Evolutionary conservation across 768 basidiomycete species (phyloP), one percentile per base, ranked within the genome.

Genomic region (Trametopsis cervina): DNA sequence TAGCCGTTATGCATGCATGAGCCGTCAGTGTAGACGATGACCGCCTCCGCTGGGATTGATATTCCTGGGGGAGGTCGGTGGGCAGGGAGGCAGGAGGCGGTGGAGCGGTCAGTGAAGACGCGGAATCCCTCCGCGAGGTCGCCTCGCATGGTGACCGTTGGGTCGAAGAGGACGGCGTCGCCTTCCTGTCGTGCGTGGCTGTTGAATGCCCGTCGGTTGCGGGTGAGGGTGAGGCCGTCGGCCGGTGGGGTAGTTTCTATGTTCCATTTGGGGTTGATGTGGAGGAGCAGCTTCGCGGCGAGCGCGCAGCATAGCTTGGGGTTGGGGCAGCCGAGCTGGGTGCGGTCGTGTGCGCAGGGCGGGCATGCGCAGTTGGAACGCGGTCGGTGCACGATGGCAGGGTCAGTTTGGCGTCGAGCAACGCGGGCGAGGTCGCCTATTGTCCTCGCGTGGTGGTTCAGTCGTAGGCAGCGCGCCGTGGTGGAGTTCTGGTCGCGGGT

Each of bases 1-100:
- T 50, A 53, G 0, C 61, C 55, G n/a, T 65, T 65, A 0, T 58
- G 48, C 0, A 47, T 3, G 49, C 63, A 62, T 0, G 60, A 59
- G 0, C 65, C 59, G 21, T 65, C 64, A 0, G 63, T 68, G 22
- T 63, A 66, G 4, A 53, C 53, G 0, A 26, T 41, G 1, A 21
- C 15, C 15, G 7, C 15, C 9, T 33, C 9, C 29, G 9, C 15
- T 0, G 3, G 47, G n/a, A n/a, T n/a, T n/a, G n/a, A n/a, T n/a
- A n/a, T n/a, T 25, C 40, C 24, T 5, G 17, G 20, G 17, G 25
- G 29, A n/a, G 24, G 47, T 15, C 24, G 21, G 29, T 23, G 15
- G 10, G 29, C 29, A 7, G 29, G 29, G 29, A 33, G 29, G 29
- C 15, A 15, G 7, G 29, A 33, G 29, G 29, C 15, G 29, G 15